Evolutionary conservation across 1,284 basidiomycete genomes (phyloP).

Genomic region (Cryptococcus hybrid): DNA sequence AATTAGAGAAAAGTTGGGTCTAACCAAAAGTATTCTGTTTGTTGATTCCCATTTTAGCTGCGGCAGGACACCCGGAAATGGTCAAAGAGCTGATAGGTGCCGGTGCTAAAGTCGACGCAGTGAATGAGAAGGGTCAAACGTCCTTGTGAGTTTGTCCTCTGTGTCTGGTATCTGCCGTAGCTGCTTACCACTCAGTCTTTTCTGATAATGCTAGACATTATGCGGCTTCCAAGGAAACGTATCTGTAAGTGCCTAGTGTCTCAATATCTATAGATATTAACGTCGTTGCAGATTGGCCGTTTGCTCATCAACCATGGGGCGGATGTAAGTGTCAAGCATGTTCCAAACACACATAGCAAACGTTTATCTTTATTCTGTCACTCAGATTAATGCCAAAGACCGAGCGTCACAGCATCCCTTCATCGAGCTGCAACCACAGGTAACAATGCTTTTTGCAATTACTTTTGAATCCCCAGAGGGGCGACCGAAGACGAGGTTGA

Average conservation of each 20-base stretch:
- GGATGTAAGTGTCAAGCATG: conserved; percentile 58
- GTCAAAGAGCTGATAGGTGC: conserved; percentile 78
- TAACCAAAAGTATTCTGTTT: neutral
- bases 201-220: conserved; percentile 62
- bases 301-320: conserved; percentile 80
- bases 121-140: conserved; percentile 82
- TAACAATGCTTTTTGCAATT: conserved; percentile 75
- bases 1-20: neutral
- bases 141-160: conserved; percentile 62
- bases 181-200: too few relatives aligned
- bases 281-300: conserved; percentile 68
- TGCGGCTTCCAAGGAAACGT: conserved; percentile 87
- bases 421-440: conserved; percentile 95
- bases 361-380: too few relatives aligned
- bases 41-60: conserved; percentile 13
- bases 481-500: conserved; percentile 74
- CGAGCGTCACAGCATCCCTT: conserved; percentile 80
- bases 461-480: conserved; percentile 72
- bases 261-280: too few relatives aligned
- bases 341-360: too few relatives aligned
- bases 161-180: conserved; percentile 10
- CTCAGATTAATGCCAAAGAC: conserved; percentile 85
- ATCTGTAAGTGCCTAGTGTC: conserved; percentile 57
- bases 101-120: conserved; percentile 76
- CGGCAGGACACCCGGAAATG: conserved; percentile 65